These are phyloP conservation scores for Wallacemonas sp. DNA, from an alignment of 208 protist species.

Conservation along the genomic window DNA sequence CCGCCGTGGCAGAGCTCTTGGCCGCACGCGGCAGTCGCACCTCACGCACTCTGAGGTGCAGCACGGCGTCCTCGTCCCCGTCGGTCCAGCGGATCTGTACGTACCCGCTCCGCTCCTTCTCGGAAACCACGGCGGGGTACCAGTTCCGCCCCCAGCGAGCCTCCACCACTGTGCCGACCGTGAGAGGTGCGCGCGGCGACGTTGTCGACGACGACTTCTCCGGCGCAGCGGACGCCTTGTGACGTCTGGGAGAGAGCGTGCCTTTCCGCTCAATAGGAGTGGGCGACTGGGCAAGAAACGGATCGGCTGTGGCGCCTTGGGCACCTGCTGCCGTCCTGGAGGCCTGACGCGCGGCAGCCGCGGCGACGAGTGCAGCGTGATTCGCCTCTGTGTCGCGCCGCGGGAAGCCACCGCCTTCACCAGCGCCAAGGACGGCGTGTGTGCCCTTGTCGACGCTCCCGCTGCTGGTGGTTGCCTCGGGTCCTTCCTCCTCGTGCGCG, in stretches of 20 bases:
- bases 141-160: constrained; percentile 52
- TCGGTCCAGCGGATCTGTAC: constrained; percentile 56
- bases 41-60: constrained; percentile 51
- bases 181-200: not conserved
- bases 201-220: not conserved
- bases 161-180: constrained; percentile 50
- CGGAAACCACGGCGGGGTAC: constrained; percentile 43
- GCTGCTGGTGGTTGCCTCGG: too few species aligned
- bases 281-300: constrained; percentile 10
- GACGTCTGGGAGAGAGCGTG: constrained; percentile 14
- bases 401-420: not conserved
- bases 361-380: not conserved
- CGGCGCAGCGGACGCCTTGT: not conserved
- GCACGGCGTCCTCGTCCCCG: constrained; percentile 40
- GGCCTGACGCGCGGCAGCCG: constrained; percentile 10
- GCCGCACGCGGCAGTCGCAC: constrained; percentile 52
- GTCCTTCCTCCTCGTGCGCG: not conserved
- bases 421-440: not conserved
- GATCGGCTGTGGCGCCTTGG: constrained; percentile 20
- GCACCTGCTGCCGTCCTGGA: too few species aligned
- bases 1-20: not conserved
- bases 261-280: not conserved
- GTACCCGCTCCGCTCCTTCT: constrained; percentile 47
- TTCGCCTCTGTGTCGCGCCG: not conserved
- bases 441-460: not conserved